phyloP scores from a whole-genome alignment of 345 rosid species.

The Pistacia vera region DNA sequence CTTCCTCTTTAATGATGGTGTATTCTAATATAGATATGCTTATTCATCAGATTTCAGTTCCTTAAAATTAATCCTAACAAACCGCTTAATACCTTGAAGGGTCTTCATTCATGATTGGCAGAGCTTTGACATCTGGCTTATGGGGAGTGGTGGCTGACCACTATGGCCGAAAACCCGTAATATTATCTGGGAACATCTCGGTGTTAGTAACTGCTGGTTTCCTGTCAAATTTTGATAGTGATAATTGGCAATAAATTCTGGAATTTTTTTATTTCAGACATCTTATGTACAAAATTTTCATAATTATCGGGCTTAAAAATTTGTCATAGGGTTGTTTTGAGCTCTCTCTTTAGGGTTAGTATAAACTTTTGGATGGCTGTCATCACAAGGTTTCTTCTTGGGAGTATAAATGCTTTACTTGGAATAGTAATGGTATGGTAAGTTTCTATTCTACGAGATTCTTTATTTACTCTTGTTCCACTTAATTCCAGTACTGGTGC shows the following conservation, averaged over 20 bases:
- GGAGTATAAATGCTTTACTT: conserved; percentile 86
- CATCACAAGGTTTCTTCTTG: conserved; percentile 76
- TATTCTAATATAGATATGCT: not conserved
- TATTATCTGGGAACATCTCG: conserved; percentile 61
- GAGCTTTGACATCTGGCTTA: conserved; percentile 81
- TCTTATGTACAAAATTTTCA: not conserved
- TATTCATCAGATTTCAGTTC: not conserved
- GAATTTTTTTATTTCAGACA: not conserved
- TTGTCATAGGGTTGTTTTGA: conserved; percentile 76
- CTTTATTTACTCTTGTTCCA: not conserved
- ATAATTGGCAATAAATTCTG: not conserved
- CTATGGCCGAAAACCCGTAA: conserved; percentile 90
- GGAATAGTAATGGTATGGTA: conserved; percentile 80
- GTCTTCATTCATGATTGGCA: conserved; percentile 82
- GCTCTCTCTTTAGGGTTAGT: conserved; percentile 89
- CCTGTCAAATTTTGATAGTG: conserved; percentile 10
- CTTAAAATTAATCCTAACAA: conserved; percentile 18
- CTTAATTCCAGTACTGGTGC: not conserved
- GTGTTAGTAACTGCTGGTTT: conserved; percentile 57
- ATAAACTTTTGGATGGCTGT: conserved; percentile 93
- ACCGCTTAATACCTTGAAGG: conserved; percentile 45
- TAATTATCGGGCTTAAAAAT: conserved; percentile 1
- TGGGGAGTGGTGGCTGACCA: conserved; percentile 92
- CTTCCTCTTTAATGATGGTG: not conserved
- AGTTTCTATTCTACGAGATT: not conserved